Evolutionary conservation across 768 basidiomycete species (phyloP), one percentile per base, ranked within the genome.

Genomic region (Dacryopinax spathularia): DNA sequence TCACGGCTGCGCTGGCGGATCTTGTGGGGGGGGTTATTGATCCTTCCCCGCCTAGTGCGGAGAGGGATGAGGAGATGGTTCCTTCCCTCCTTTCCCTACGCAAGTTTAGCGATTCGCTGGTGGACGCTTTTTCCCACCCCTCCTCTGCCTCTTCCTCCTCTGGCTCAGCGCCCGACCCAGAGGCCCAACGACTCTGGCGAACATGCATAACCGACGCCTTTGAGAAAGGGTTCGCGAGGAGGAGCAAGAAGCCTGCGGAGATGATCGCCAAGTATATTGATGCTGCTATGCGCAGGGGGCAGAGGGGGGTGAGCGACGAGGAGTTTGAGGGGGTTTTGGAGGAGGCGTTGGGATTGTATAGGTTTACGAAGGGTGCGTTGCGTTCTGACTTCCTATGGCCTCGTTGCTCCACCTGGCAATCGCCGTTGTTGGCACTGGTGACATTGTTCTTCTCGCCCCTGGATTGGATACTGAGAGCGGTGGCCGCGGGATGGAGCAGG

Each of bases 181-280:
- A 27, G 64, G 70, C 60, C 20, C 65, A 35, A 29, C 22, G 48
- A 10, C 15, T 31, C 3, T 56, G 48, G 48, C 34, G 48, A 6
- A 56, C 25, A 22, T 56, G 13, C 6, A 29, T 56, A 2, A 22
- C 31, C 25, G 87, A 89, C 62, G 87, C 87, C 0, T 93, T 94
- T 73, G 73, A 79, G 2, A 75, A 69, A 31, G 89, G 87, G 25
- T 92, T 93, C 77, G 85, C 81, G 1, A 82, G 87, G 41, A 80
- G 84, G 31, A 69, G 69, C 64, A 86, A 84, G 70, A 92, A 89
- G 70, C 91, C 91, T 6, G 91, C 93, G 0, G 92, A 95, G 74
- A 85, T 92, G 83, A 87, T 94, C 62, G 96, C 96, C 16, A 91
- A 89, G 71, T 83, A 91, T 72, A 78, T 98, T 59, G 94, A 98